Conservation (phyloP, 2,329 filamentous ascomycete species). For the Geosmithia putterillii region DNA sequence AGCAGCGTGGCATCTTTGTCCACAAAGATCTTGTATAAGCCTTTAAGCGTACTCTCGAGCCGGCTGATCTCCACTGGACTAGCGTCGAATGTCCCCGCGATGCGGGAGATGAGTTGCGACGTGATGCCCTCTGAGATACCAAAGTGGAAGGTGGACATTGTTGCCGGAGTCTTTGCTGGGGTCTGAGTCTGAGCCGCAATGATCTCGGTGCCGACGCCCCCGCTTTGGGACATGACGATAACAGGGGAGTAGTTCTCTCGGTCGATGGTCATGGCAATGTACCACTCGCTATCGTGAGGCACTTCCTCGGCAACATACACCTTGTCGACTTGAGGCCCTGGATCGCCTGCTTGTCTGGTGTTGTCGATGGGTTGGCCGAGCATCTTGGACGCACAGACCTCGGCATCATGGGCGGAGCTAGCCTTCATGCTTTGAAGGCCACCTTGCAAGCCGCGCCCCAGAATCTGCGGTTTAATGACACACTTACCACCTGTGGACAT, state of each 20-base stretch:
- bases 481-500: conserved; percentile 8
- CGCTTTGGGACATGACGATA: conserved; percentile 19
- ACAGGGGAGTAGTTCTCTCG: conserved; percentile 24
- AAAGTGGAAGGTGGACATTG: conserved; percentile 10
- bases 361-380: conserved; percentile 4
- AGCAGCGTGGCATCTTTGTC: conserved; percentile 33
- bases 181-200: conserved; percentile 6
- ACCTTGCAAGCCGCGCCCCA: conserved; percentile 6
- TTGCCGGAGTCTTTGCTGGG: no score
- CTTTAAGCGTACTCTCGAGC: conserved; percentile 9
- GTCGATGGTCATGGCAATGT: conserved; percentile 28
- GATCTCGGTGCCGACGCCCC: conserved; percentile 6
- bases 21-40: conserved; percentile 24
- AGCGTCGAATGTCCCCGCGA: conserved; percentile 4
- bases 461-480: conserved; percentile 14
- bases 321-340: conserved; percentile 10
- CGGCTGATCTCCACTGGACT: neutral
- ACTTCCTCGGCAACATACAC: conserved; percentile 22
- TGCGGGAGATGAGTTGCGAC: conserved; percentile 6
- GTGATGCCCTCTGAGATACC: conserved; percentile 14
- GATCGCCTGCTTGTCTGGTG: neutral
- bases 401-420: conserved; percentile 6
- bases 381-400: conserved; percentile 9
- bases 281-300: conserved; percentile 18
- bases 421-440: conserved; percentile 4